These are phyloP conservation scores for Botrytis galanthina DNA, from an alignment of 2,329 filamentous ascomycete genomes.

Conservation along the genomic window DNA sequence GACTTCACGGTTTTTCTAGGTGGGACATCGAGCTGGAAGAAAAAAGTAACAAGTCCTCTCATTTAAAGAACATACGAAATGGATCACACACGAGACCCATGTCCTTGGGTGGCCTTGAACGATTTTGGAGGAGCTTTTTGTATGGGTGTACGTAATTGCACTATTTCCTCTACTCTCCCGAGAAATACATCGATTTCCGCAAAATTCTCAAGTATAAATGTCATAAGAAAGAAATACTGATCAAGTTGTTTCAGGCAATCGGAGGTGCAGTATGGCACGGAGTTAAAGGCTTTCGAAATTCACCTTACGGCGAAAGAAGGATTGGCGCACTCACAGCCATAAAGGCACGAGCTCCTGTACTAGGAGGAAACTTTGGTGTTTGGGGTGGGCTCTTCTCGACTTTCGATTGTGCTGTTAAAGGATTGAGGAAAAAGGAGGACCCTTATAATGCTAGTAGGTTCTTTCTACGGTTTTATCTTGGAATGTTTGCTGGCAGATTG, in stretches of 20 bases:
- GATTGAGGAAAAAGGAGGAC: conserved; percentile 92
- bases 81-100: conserved; percentile 97
- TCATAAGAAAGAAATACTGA: conserved; percentile 25
- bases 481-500: background rate
- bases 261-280: conserved; percentile 91
- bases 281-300: conserved; percentile 90
- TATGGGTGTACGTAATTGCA: conserved; percentile 74
- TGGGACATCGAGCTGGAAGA: background rate
- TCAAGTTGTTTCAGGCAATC: conserved; percentile 53
- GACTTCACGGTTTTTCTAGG: background rate
- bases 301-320: conserved; percentile 86
- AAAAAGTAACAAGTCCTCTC: background rate
- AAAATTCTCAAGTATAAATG: background rate
- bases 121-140: conserved; percentile 96
- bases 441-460: conserved; percentile 82
- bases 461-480: background rate
- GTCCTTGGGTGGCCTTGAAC: conserved; percentile 93
- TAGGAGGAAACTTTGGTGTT: conserved; percentile 96
- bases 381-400: conserved; percentile 97
- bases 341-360: conserved; percentile 92
- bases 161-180: conserved; percentile 13
- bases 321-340: conserved; percentile 96
- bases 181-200: background rate
- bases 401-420: conserved; percentile 96
- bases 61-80: conserved; percentile 47